Base-by-base conservation (phyloP, 352 stramenopile genomes). In the Phytophthora uliginosa region DNA sequence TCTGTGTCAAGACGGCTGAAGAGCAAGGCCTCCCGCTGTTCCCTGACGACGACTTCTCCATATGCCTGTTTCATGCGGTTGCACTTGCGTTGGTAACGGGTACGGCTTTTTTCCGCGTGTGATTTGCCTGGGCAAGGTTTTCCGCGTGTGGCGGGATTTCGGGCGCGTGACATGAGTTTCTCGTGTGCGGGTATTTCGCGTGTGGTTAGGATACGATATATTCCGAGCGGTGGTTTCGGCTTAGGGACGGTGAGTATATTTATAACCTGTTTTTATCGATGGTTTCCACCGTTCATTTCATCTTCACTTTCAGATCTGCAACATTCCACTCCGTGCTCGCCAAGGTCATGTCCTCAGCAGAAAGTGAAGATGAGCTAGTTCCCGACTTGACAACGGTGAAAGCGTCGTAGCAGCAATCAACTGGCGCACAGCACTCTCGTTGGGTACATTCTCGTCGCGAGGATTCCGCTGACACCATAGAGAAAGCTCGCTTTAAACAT, bases 41-140 rank as follows among this genome's bases (percentile, higher is more conserved):
- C 7, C 17, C 36, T 15, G 34, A 62, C 12, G n/a, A 51, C 24
- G 51, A 55, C 0, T 69, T 59, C 6, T 10, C 33, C 4, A 69
- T 59, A n/a, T 74, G 60, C 24, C 53, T 60, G n/a, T 31, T 74
- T 2, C 52, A 51, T 5, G 52, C n/a, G 3, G 40, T 69, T 7
- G 62, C 40, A 15, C 12, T 45, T 15, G 36, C 36, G 4, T 45
- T 45, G 17, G 13, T 18, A 15, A 45, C 36, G 24, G 24, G 24
- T 26, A 26, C 24, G 24, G 24, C 24, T 26, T 26, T 26, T 26
- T 26, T 26, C 34, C 24, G 24, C 24, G 24, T 26, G 24, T 26
- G 24, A 3, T 26, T 26, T 26, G 24, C 3, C 24, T 26, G 24
- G 24, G 24, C 1, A 26, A 26, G 24, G 24, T 26, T 28, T 28